Percentiles rank a stretch among this genome's conserved stretches.
These are phyloP conservation scores for Sonneratia caseolaris DNA, from an alignment of 345 rosid species.

Conservation along the genomic window DNA sequence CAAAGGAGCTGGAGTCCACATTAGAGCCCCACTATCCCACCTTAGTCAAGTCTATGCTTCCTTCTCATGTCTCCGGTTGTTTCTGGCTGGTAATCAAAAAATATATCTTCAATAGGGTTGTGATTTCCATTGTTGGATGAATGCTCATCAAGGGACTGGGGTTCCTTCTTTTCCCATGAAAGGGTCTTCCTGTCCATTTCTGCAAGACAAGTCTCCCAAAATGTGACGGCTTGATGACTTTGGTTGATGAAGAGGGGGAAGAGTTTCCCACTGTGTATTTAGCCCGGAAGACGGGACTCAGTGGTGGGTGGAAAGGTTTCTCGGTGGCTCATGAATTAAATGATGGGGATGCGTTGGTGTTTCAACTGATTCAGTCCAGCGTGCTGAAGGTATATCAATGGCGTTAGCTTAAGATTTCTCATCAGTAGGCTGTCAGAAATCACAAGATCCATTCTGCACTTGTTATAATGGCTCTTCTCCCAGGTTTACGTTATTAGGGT, in stretches of 20 bases:
- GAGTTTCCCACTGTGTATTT: slow-evolving; percentile 40
- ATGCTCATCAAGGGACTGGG: background rate
- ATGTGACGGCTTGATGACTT: slow-evolving; percentile 28
- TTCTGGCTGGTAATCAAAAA: slow-evolving; percentile 65
- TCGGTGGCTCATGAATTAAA: slow-evolving; percentile 50
- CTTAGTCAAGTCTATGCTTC: slow-evolving; percentile 67
- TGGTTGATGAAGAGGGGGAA: slow-evolving; percentile 35
- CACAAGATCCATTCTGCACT: background rate
- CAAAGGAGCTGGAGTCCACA: slow-evolving; percentile 40
- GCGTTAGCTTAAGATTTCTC: background rate
- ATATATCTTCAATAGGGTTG: slow-evolving; percentile 6
- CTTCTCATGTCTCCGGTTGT: slow-evolving; percentile 79
- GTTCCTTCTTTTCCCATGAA: background rate
- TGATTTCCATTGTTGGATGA: background rate
- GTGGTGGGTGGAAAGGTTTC: slow-evolving; percentile 78
- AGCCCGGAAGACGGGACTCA: slow-evolving; percentile 41
- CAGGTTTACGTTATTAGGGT: slow-evolving; percentile 38
- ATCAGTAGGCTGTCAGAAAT: background rate
- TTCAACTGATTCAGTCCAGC: slow-evolving; percentile 36
- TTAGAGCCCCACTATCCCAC: slow-evolving; percentile 35
- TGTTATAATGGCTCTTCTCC: background rate
- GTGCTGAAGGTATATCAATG: slow-evolving; percentile 35
- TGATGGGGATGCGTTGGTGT: slow-evolving; percentile 61
- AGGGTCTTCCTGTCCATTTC: slow-evolving; percentile 54
- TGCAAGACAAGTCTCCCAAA: slow-evolving; percentile 36